Percentiles rank a stretch among this genome's conserved stretches.
These are phyloP conservation scores for Pseudoscleropodium purum DNA, from an alignment of 225 moss, liverwort and hornwort genomes.

Conservation along the genomic window DNA sequence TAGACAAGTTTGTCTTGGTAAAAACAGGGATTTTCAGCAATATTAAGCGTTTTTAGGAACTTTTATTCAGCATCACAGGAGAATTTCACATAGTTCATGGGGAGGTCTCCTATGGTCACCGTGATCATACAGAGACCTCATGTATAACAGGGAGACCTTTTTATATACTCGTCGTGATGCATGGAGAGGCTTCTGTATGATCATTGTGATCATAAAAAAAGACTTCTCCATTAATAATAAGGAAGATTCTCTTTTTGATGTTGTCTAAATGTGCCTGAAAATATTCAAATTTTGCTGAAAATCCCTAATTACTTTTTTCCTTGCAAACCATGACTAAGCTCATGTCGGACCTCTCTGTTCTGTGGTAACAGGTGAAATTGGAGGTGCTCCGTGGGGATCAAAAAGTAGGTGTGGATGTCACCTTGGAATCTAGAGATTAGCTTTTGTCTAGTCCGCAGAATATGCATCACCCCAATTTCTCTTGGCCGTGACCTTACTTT, in stretches of 20 bases:
- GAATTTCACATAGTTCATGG: neutral
- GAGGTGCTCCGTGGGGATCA: constrained; percentile 89
- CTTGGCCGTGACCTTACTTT: neutral
- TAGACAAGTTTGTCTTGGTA: too few relatives aligned
- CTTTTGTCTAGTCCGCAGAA: neutral
- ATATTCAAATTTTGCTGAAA: neutral
- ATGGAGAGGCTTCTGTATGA: neutral
- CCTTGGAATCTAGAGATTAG: constrained; percentile 84
- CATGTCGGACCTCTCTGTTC: neutral
- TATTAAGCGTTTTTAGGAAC: neutral
- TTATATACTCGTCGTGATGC: neutral
- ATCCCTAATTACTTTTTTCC: neutral
- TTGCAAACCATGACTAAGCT: neutral
- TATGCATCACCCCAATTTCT: neutral
- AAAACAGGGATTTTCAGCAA: neutral
- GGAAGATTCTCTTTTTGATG: neutral
- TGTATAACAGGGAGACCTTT: neutral
- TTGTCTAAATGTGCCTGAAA: neutral
- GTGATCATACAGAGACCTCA: neutral
- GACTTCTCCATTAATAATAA: neutral
- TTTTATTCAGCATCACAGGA: neutral
- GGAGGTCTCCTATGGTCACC: neutral
- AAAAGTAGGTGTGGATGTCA: constrained; percentile 59
- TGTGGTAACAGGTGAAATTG: constrained; percentile 65
- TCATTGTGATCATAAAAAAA: neutral